Conservation (phyloP, 208 protist genomes). For the Leishmania aethiopica region DNA sequence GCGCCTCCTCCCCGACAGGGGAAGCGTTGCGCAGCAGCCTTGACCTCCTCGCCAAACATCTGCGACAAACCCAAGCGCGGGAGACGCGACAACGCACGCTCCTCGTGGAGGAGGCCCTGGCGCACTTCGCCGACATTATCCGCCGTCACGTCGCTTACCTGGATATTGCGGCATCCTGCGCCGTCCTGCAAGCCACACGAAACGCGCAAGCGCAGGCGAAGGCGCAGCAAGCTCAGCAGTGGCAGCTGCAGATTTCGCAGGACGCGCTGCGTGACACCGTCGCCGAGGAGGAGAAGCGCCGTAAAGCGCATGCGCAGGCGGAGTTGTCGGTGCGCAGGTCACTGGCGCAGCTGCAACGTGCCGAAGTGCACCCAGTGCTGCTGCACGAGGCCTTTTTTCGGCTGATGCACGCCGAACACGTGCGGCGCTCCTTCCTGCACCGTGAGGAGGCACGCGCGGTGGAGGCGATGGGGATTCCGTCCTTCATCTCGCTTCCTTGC, state of each 20-base stretch:
- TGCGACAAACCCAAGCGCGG: slow-evolving; percentile 25
- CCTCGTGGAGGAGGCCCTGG: slow-evolving; percentile 21
- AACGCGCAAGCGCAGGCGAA: not conserved
- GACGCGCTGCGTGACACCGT: slow-evolving; percentile 24
- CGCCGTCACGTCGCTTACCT: slow-evolving; percentile 9
- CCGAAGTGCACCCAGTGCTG: slow-evolving; percentile 27
- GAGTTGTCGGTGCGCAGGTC: slow-evolving; percentile 32
- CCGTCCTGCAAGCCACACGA: not conserved
- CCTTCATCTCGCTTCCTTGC: slow-evolving; percentile 26
- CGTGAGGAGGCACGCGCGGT: slow-evolving; percentile 44
- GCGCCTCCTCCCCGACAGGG: not conserved
- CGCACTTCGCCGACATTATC: slow-evolving; percentile 11
- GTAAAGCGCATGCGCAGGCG: slow-evolving; percentile 9
- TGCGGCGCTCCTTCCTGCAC: slow-evolving; percentile 40
- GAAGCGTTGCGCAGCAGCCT: slow-evolving; percentile 15
- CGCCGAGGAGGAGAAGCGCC: slow-evolving; percentile 12
- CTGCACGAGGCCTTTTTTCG: slow-evolving; percentile 22
- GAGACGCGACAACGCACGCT: slow-evolving; percentile 29
- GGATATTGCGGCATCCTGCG: slow-evolving; percentile 14
- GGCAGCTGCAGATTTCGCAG: slow-evolving; percentile 24
- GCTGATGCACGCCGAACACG: slow-evolving; percentile 37
- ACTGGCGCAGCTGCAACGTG: slow-evolving; percentile 16
- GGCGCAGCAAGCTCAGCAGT: slow-evolving; percentile 16
- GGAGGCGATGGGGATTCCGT: slow-evolving; percentile 34
- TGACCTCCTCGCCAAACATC: slow-evolving; percentile 13